Conservation (phyloP, 805 yeast species). For the Middelhovenomyces tepae region DNA sequence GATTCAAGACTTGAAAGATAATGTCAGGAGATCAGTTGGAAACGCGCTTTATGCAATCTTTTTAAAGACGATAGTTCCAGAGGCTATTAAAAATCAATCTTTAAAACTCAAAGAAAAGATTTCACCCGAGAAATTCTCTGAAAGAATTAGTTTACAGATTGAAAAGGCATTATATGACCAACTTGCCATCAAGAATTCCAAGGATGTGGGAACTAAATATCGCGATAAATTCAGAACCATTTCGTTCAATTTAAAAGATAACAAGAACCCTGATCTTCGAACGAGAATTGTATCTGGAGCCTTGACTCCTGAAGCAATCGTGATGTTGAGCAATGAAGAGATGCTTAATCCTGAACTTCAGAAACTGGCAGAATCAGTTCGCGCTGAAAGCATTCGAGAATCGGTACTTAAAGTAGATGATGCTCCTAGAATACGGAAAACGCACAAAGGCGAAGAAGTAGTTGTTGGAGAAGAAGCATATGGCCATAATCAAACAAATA, state of each 20-base stretch:
- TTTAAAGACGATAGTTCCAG: conserved; percentile 30
- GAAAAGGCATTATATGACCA: conserved; percentile 42
- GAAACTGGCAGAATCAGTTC: conserved; percentile 60
- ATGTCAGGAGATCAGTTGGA: conserved; percentile 44
- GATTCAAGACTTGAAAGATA: conserved; percentile 18
- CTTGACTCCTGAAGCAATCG: conserved; percentile 50
- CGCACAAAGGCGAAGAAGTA: conserved; percentile 86
- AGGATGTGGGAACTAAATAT: conserved; percentile 39
- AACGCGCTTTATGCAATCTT: conserved; percentile 41
- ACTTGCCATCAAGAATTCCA: conserved; percentile 23
- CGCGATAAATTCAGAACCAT: conserved; percentile 61
- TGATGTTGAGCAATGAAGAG: conserved; percentile 60
- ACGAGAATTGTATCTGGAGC: conserved; percentile 46
- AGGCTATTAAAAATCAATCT: conserved; percentile 20
- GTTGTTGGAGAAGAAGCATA: conserved; percentile 45
- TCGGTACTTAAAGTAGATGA: conserved; percentile 54
- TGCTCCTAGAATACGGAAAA: conserved; percentile 60
- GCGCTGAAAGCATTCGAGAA: conserved; percentile 58
- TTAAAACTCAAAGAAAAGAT: conserved; percentile 10
- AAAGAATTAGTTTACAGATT: conserved; percentile 38
- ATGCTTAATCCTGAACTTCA: conserved; percentile 69
- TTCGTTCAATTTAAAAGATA: conserved; percentile 48
- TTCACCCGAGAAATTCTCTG: conserved; percentile 32
- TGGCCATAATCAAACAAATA: conserved; percentile 1
- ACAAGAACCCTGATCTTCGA: conserved; percentile 49